Evolutionary conservation across 768 basidiomycete genomes (phyloP).

Genomic region (Naganishia vaughanmartiniae): DNA sequence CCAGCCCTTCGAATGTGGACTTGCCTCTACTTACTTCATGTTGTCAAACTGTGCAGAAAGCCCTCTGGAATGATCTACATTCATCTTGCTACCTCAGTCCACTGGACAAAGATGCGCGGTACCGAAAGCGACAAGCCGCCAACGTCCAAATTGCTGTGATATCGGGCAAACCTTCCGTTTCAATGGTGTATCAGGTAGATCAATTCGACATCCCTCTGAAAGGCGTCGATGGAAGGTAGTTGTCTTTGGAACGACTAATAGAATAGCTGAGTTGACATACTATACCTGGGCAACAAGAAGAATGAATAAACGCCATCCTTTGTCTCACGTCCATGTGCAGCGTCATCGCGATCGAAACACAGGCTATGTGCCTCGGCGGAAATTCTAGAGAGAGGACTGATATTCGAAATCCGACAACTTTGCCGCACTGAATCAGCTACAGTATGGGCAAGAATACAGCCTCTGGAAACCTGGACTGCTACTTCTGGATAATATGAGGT

Average conservation of each 20-base stretch:
- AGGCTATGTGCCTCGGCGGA: neutral
- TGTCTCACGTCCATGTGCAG: conserved; percentile 10
- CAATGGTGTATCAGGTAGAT: neutral
- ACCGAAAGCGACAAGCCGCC: neutral
- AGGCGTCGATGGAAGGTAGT: neutral
- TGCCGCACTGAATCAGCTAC: too few relatives aligned
- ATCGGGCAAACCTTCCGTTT: neutral
- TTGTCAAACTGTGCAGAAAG: conserved; percentile 8
- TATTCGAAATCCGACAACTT: too few relatives aligned
- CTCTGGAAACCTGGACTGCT: too few relatives aligned
- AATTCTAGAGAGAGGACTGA: neutral
- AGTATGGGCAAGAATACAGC: too few relatives aligned
- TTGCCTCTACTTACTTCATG: conserved; percentile 12
- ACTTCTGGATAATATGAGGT: too few relatives aligned
- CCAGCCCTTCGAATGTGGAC: too few relatives aligned
- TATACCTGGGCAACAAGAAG: neutral
- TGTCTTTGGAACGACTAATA: neutral
- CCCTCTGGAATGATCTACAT: conserved; percentile 1
- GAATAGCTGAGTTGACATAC: neutral
- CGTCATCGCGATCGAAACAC: conserved; percentile 3
- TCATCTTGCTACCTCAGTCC: conserved; percentile 8
- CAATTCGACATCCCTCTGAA: neutral
- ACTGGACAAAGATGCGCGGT: neutral
- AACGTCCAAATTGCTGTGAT: neutral
- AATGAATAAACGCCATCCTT: neutral